Conservation (phyloP, 371 early-diverging fungal species). For the Mortierella sp. region DNA sequence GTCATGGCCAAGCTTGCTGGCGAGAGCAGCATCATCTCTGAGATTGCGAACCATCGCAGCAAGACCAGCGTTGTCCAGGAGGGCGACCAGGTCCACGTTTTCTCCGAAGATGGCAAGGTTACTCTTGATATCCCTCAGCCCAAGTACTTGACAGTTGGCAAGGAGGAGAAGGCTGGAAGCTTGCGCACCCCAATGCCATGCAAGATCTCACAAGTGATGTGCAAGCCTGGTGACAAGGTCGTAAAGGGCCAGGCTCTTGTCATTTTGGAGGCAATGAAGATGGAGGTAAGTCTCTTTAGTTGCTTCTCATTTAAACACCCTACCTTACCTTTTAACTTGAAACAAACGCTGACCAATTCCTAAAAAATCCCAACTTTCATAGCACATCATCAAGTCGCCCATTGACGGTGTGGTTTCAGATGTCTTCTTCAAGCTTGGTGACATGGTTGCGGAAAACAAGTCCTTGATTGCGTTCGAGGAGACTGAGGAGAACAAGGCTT, state of each 20-base stretch:
- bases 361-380: not conserved
- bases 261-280: slow-evolving; percentile 98
- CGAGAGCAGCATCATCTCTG: slow-evolving; percentile 63
- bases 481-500: slow-evolving; percentile 28
- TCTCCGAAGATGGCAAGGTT: slow-evolving; percentile 68
- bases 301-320: not conserved
- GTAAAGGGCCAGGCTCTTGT: slow-evolving; percentile 84
- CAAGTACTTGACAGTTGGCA: slow-evolving; percentile 59
- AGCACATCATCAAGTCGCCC: slow-evolving; percentile 91
- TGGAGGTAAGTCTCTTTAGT: slow-evolving; percentile 75
- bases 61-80: slow-evolving; percentile 69
- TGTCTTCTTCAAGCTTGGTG: slow-evolving; percentile 85
- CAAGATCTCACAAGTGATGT: slow-evolving; percentile 90
- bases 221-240: slow-evolving; percentile 86
- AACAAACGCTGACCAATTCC: not conserved
- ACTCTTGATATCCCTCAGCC: slow-evolving; percentile 74
- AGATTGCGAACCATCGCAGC: slow-evolving; percentile 66
- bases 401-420: slow-evolving; percentile 77
- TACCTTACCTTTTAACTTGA: not conserved
- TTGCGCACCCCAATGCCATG: slow-evolving; percentile 97
- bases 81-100: slow-evolving; percentile 71
- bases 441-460: slow-evolving; percentile 91
- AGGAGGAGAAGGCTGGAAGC: slow-evolving; percentile 69
- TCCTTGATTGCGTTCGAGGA: slow-evolving; percentile 79
- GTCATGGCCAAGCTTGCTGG: slow-evolving; percentile 54